Percentiles rank a stretch among this genome's conserved stretches.
Conservation (phyloP, 192 early-diverging fungal species). For the Anaeromyces robustus region DNA sequence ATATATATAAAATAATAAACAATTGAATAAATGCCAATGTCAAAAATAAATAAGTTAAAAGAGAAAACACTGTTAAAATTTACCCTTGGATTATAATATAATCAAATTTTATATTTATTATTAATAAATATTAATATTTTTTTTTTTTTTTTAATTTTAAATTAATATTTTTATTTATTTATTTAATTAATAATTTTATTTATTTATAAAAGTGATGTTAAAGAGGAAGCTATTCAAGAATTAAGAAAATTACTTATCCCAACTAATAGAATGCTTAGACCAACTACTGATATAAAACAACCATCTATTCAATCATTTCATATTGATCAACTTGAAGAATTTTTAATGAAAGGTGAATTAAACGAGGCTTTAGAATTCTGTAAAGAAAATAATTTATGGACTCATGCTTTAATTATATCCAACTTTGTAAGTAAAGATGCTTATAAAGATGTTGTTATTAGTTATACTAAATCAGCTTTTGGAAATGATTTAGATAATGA, state of each 20-base stretch:
- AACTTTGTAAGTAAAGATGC: slow-evolving; percentile 68
- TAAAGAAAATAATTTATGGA: slow-evolving; percentile 44
- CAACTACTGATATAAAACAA: not conserved
- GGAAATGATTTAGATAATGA: not conserved
- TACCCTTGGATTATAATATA: no score
- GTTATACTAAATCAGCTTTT: not conserved
- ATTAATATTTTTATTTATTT: no score
- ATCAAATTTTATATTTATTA: no score
- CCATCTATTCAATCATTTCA: not conserved
- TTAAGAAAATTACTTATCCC: not conserved
- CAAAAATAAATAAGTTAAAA: no score
- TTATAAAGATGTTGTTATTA: slow-evolving; percentile 61
- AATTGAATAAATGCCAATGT: no score
- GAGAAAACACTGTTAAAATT: no score
- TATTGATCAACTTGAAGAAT: not conserved
- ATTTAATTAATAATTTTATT: no score
- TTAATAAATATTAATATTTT: no score
- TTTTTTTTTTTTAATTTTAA: no score
- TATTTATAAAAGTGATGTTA: not conserved
- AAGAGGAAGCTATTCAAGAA: not conserved
- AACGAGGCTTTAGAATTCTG: not conserved
- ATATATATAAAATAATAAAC: no score
- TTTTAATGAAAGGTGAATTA: not conserved
- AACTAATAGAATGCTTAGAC: not conserved
- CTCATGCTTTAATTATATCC: slow-evolving; percentile 78